Percentiles rank a stretch among this genome's conserved stretches.
phyloP scores from a whole-genome alignment of 208 protist genomes.

The Trypanosoma brucei region DNA sequence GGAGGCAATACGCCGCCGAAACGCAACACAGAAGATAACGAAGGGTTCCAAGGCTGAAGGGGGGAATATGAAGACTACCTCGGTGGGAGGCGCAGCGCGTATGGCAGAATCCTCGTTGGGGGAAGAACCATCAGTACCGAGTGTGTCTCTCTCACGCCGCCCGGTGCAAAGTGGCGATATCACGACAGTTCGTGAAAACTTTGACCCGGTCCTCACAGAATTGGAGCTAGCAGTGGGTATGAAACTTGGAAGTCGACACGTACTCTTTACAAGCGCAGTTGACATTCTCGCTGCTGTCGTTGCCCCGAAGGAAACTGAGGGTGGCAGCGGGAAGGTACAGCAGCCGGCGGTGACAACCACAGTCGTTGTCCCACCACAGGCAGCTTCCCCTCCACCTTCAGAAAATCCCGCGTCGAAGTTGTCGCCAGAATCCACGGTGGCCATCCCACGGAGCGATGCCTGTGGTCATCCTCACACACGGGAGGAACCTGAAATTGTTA shows the following conservation, averaged over 20 bases:
- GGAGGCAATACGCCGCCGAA: slow-evolving; percentile 32
- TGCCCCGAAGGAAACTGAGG: neutral
- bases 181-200: slow-evolving; percentile 68
- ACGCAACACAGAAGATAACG: slow-evolving; percentile 20
- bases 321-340: neutral
- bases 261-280: slow-evolving; percentile 71
- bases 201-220: slow-evolving; percentile 69
- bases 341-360: neutral
- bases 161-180: slow-evolving; percentile 77
- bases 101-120: neutral
- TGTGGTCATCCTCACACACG: too few species aligned
- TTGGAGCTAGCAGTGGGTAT: slow-evolving; percentile 79
- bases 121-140: neutral
- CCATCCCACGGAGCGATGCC: too few species aligned
- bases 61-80: neutral
- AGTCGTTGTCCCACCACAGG: neutral
- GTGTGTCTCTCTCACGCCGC: neutral
- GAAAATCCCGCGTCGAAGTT: too few species aligned
- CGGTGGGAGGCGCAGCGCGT: slow-evolving; percentile 6
- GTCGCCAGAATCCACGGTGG: too few species aligned
- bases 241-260: slow-evolving; percentile 80
- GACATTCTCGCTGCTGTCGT: slow-evolving; percentile 38
- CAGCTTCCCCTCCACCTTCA: too few species aligned
- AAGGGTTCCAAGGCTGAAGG: neutral
- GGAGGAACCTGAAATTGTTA: slow-evolving; percentile 6